Conservation (phyloP, 129 eudicot species). For the Flaveria sonorensis region DNA sequence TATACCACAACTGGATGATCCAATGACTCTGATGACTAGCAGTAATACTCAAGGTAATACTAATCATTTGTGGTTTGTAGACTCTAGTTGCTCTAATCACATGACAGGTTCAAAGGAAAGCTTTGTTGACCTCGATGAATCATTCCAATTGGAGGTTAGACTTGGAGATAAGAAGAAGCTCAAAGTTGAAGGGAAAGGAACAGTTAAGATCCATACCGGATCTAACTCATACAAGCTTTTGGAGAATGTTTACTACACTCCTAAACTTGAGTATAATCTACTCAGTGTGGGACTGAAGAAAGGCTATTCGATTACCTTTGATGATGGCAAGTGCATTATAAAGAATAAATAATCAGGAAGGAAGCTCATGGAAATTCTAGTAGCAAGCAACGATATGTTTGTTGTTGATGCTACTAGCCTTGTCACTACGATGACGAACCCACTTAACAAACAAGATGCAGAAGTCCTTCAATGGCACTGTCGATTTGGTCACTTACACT, state of each 20-base stretch:
- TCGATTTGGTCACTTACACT: too few species aligned
- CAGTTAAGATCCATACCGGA: background rate
- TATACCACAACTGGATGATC: background rate
- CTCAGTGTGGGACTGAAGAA: background rate
- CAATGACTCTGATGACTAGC: background rate
- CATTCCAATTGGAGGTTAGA: background rate
- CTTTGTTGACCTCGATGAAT: background rate
- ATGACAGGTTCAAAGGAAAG: background rate
- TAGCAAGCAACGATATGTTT: background rate
- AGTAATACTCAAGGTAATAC: too few species aligned
- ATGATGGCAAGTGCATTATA: background rate
- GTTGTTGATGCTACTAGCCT: background rate
- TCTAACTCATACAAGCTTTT: background rate
- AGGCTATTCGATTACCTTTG: background rate
- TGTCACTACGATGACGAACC: too few species aligned
- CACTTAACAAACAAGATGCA: too few species aligned
- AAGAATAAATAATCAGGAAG: background rate
- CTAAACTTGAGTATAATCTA: background rate
- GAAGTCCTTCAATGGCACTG: too few species aligned
- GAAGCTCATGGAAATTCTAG: background rate
- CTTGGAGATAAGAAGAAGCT: background rate
- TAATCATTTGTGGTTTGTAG: background rate
- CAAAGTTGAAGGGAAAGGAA: background rate
- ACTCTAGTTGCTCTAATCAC: background rate
- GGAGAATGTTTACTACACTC: background rate